Evolutionary conservation across 176 grass and related monocot species (phyloP).

Genomic region (Paspalum notatum): DNA sequence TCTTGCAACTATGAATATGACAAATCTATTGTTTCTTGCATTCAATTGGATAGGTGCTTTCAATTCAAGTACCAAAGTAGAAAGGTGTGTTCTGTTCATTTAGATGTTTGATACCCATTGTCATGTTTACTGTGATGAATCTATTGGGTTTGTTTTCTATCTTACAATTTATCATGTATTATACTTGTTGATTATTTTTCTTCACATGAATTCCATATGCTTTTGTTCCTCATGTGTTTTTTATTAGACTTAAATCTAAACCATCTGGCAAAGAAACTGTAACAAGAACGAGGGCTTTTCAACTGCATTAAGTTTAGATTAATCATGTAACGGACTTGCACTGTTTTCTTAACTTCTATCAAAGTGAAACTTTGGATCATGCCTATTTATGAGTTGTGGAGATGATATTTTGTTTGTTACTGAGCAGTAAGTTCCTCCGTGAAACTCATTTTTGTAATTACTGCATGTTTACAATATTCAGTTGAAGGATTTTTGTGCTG

Average conservation of each 20-base stretch:
- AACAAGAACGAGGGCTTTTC: not conserved
- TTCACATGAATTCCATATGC: not conserved
- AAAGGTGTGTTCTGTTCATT: slow-evolving; percentile 57
- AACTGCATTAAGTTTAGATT: not conserved
- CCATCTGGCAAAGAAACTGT: not conserved
- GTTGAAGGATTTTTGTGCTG: slow-evolving; percentile 1
- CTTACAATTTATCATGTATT: not conserved
- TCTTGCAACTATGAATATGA: slow-evolving; percentile 60
- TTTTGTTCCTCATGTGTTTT: not conserved
- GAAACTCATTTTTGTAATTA: not conserved
- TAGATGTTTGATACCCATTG: slow-evolving; percentile 30
- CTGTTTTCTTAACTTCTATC: not conserved
- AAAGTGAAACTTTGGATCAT: not conserved
- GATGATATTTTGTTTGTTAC: slow-evolving; percentile 25
- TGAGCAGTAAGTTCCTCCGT: not conserved
- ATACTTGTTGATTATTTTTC: not conserved
- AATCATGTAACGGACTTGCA: not conserved
- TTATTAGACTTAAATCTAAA: not conserved
- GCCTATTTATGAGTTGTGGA: slow-evolving; percentile 5
- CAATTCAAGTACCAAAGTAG: slow-evolving; percentile 55
- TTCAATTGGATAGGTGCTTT: slow-evolving; percentile 59
- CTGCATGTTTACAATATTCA: slow-evolving; percentile 13
- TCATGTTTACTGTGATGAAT: slow-evolving; percentile 7
- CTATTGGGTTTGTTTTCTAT: slow-evolving; percentile 12
- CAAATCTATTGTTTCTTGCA: slow-evolving; percentile 64